Conservation (phyloP, 768 basidiomycete species). For the Coprinellus micaceus region DNA sequence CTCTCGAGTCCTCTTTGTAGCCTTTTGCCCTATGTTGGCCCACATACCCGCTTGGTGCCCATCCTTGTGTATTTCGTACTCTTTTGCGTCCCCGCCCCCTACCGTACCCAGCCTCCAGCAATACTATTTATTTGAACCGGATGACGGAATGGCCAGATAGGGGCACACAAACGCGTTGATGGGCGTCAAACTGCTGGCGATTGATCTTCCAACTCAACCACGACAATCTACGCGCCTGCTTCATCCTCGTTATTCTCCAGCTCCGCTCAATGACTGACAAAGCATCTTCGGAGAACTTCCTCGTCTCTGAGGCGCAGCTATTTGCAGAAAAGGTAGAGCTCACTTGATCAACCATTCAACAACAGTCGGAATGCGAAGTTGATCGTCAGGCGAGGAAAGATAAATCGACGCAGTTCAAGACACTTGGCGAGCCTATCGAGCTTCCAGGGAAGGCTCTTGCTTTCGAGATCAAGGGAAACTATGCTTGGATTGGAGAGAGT, state of each 20-base stretch:
- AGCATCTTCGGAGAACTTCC: conserved; percentile 54
- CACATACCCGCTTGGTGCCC: neutral
- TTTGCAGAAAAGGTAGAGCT: conserved; percentile 51
- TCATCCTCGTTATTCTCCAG: neutral
- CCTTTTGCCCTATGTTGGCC: neutral
- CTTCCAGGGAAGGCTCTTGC: conserved; percentile 73
- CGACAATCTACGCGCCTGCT: neutral
- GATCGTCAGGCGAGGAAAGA: conserved; percentile 56
- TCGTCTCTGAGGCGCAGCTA: conserved; percentile 73
- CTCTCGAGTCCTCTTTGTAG: conserved; percentile 9
- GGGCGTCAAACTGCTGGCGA: too few relatives aligned
- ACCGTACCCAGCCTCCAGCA: too few relatives aligned
- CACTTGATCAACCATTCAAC: conserved; percentile 4
- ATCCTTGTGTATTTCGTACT: conserved; percentile 10
- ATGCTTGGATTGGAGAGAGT: conserved; percentile 88
- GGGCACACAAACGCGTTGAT: neutral
- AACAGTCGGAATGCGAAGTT: conserved; percentile 10
- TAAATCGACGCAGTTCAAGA: conserved; percentile 69
- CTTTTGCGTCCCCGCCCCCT: too few relatives aligned
- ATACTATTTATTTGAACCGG: conserved; percentile 4
- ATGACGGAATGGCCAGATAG: too few relatives aligned
- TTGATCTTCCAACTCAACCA: neutral
- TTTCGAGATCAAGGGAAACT: conserved; percentile 57
- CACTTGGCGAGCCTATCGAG: conserved; percentile 75
- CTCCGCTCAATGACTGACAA: conserved; percentile 9